Percentiles rank a stretch among this genome's conserved stretches.
Conservation (phyloP, 2,329 filamentous ascomycete species). For the Seiridium cupressi region DNA sequence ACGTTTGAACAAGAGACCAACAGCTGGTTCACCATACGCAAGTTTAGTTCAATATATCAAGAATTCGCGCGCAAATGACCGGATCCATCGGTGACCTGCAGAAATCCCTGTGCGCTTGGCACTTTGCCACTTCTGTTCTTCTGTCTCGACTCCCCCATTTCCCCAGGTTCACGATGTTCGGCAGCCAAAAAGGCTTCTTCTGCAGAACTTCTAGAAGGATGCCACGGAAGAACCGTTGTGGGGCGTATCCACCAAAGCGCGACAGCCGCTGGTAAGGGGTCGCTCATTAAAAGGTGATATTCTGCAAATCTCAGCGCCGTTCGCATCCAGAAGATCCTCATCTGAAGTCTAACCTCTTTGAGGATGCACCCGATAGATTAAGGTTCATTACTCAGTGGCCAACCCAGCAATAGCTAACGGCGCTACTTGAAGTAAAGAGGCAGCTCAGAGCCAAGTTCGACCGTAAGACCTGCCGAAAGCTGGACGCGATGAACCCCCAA, state of each 20-base stretch:
- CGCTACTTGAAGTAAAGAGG: background rate
- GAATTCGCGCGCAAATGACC: no score
- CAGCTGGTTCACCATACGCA: no score
- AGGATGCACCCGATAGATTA: background rate
- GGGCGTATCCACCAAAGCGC: background rate
- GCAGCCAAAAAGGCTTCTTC: slow-evolving; percentile 3
- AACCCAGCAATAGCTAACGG: background rate
- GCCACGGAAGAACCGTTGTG: slow-evolving; percentile 2
- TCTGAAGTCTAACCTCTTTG: background rate
- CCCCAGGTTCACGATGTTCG: slow-evolving; percentile 2
- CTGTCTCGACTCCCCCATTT: background rate
- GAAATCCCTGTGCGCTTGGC: background rate
- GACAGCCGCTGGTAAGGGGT: background rate
- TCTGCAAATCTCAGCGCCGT: background rate
- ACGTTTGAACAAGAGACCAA: no score
- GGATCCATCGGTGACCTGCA: background rate
- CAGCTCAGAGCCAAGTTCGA: background rate
- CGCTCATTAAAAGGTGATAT: background rate
- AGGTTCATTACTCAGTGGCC: background rate
- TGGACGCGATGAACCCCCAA: background rate
- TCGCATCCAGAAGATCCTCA: background rate
- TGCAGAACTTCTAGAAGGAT: slow-evolving; percentile 8
- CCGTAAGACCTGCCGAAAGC: slow-evolving; percentile 1
- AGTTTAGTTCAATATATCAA: no score
- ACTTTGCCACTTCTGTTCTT: background rate